Base-by-base conservation (phyloP, 2,329 filamentous ascomycete species). In the Hypoxylon sp. region DNA sequence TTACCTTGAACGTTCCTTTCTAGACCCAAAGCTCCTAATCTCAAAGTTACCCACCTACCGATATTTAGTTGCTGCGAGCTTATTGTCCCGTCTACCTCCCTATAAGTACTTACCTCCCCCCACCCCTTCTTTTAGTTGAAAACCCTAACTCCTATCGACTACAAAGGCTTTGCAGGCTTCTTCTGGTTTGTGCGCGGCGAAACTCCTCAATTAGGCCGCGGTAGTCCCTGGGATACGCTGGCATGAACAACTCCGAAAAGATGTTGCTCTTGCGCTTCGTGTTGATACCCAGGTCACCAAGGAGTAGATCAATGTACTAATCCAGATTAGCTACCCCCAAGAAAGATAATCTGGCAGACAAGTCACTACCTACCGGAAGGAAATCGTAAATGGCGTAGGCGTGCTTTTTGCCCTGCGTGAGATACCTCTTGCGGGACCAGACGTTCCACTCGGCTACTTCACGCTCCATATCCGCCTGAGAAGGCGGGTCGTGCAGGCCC, bases 361-460 rank as follows among this genome's bases (percentile, higher is more conserved):
- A 19, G 46, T 13, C 10, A 24, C 30, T 46, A 71, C 71, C 67
- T 65, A 75, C 74, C 1, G 74, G 54, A 4, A 76, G 34, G 49
- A 72, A 77, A 56, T 77, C 75, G 56, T 69, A 77, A 11, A 78
- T 69, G 8, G 69, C 59, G 50, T 76, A 77, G 2, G 75, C 47
- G 52, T 73, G 66, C 50, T 74, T 76, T 28, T 56, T 49, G 17
- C 77, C 77, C 20, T 73, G 68, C 10, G 57, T 57, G 0, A 73
- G 46, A 62, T 79, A 79, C 20, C 77, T 64, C 64, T 75, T 76
- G 4, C 68, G 54, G 6, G 71, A 71, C 76, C 77, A 78, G 0
- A 67, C 71, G 44, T 74, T 77, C 65, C 68, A 77, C n/a, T 53
- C 54, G 1, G 76, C 70, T 4, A 71, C 69, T 55, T 77, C 76